These are phyloP conservation scores for Abrus precatorius DNA, from an alignment of 306 rosid genomes.

Conservation along the genomic window DNA sequence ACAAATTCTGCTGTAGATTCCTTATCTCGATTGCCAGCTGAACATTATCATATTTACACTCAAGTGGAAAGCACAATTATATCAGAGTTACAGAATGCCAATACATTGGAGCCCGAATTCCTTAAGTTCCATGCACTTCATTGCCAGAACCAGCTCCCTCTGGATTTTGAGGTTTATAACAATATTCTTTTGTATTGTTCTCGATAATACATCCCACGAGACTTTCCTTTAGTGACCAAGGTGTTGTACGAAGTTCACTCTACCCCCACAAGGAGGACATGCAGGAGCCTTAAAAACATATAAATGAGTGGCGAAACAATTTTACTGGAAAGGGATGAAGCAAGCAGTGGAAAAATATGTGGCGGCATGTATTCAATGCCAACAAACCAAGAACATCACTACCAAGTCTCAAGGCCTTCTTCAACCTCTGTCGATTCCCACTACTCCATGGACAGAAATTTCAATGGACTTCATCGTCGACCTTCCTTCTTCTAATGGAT, in stretches of 20 bases:
- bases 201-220: neutral
- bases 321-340: neutral
- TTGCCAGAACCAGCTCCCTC: neutral
- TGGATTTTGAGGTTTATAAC: neutral
- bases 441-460: neutral
- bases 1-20: neutral
- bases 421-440: neutral
- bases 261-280: neutral
- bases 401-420: neutral
- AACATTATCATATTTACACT: neutral
- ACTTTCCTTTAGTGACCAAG: neutral
- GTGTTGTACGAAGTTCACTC: neutral
- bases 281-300: neutral
- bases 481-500: neutral
- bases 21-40: neutral
- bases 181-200: neutral
- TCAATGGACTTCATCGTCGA: neutral
- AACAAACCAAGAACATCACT: neutral
- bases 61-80: neutral
- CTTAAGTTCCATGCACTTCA: neutral
- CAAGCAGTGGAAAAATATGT: neutral
- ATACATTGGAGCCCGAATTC: neutral
- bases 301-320: neutral
- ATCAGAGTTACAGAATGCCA: neutral
- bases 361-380: neutral